Percentiles rank a stretch among this genome's conserved stretches.
Evolutionary conservation across 2,329 filamentous ascomycete genomes (phyloP).

Genomic region (Reticulascus tulasneorum): DNA sequence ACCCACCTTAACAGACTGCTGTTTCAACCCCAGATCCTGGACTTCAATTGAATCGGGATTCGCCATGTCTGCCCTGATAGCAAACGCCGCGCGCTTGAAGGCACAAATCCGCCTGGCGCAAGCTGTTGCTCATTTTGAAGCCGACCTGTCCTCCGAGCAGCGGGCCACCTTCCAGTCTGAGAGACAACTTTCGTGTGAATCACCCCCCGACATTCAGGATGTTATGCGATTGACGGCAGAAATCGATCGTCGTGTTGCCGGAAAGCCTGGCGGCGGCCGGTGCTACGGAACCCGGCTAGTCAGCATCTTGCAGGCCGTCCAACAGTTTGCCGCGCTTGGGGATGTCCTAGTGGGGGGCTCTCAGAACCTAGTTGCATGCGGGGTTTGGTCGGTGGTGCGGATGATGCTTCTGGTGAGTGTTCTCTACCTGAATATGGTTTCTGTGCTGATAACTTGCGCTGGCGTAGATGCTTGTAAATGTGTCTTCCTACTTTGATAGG

Average conservation of each 20-base stretch:
- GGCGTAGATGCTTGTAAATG: constrained; percentile 25
- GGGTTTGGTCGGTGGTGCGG: constrained; percentile 40
- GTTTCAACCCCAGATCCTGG: too few species aligned
- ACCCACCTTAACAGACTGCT: too few species aligned
- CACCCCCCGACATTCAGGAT: constrained; percentile 26
- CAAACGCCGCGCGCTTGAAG: too few species aligned
- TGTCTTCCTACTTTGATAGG: constrained; percentile 31
- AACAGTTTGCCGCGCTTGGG: constrained; percentile 39
- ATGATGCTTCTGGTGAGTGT: constrained; percentile 34
- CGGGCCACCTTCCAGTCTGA: constrained; percentile 23
- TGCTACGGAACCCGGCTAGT: constrained; percentile 37
- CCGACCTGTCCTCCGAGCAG: constrained; percentile 28
- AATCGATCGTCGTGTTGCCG: constrained; percentile 21
- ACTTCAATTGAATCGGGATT: too few species aligned
- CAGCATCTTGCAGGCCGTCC: constrained; percentile 33
- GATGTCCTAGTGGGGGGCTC: constrained; percentile 31
- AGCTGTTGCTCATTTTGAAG: constrained; percentile 35
- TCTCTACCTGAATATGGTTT: too few species aligned
- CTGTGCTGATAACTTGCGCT: too few species aligned
- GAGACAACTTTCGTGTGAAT: constrained; percentile 13
- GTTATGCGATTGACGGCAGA: constrained; percentile 37
- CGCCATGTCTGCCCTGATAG: too few species aligned
- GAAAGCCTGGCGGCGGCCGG: constrained; percentile 15
- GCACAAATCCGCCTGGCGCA: constrained; percentile 35
- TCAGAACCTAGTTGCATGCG: constrained; percentile 39